Evolutionary conservation across 139 green algal species (phyloP).

Genomic region (Asterochloris sp.): DNA sequence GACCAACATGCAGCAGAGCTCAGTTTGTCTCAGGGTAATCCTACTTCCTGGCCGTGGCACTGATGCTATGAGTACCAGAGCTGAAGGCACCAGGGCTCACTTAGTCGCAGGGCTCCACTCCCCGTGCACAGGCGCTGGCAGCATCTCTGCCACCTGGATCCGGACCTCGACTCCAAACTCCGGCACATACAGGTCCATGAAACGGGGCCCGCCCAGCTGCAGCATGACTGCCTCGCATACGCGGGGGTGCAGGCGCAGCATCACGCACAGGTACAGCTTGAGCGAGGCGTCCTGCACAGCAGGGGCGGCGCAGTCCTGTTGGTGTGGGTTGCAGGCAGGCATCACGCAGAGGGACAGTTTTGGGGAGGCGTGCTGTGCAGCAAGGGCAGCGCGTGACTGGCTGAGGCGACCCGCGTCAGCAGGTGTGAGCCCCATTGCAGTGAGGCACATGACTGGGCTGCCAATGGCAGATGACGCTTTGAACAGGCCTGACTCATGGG

Average conservation of each 20-base stretch:
- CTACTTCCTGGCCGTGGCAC: background rate
- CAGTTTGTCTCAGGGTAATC: background rate
- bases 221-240: conserved; percentile 56
- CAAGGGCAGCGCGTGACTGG: too few species aligned
- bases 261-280: conserved; percentile 72
- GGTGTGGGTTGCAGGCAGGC: too few species aligned
- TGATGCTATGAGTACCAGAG: background rate
- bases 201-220: conserved; percentile 60
- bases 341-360: too few species aligned
- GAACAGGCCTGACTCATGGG: too few species aligned
- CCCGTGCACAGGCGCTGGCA: conserved; percentile 15
- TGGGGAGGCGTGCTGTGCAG: too few species aligned
- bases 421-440: too few species aligned
- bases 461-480: too few species aligned
- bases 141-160: conserved; percentile 36
- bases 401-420: too few species aligned
- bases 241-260: conserved; percentile 55
- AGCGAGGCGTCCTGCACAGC: conserved; percentile 61
- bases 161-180: conserved; percentile 63
- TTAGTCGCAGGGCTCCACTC: background rate
- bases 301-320: too few species aligned
- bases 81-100: background rate
- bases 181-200: conserved; percentile 75
- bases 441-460: too few species aligned
- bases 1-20: background rate